Evolutionary conservation across 441 rosid species (phyloP).

Genomic region (Pelargonium citronellum): DNA sequence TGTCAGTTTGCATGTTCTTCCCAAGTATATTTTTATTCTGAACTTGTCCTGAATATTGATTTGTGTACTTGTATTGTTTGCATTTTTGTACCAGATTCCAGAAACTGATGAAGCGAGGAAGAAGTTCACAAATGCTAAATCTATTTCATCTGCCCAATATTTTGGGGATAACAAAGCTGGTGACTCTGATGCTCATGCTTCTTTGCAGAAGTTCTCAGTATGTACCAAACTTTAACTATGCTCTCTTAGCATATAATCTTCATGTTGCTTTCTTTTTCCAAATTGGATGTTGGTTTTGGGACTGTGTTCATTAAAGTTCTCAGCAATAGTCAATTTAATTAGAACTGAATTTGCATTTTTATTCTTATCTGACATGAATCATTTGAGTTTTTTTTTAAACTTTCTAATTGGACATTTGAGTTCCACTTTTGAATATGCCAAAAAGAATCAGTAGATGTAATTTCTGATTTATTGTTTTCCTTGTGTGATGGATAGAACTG

Average conservation of each 20-base stretch:
- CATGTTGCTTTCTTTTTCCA: too few species aligned
- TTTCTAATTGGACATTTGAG: not conserved
- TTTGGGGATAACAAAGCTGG: constrained; percentile 58
- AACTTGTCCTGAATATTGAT: too few species aligned
- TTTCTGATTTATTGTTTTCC: too few species aligned
- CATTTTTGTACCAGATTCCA: constrained; percentile 43
- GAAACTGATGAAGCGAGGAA: constrained; percentile 93
- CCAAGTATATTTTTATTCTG: too few species aligned
- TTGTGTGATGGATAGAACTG: too few species aligned
- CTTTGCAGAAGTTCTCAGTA: constrained; percentile 85
- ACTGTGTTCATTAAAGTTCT: too few species aligned
- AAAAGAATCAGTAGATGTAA: not conserved
- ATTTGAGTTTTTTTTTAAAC: too few species aligned
- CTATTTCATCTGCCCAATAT: constrained; percentile 86
- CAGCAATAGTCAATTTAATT: too few species aligned
- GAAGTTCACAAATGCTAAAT: constrained; percentile 88
- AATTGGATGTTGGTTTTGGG: too few species aligned
- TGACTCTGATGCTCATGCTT: constrained; percentile 61
- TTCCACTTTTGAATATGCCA: not conserved
- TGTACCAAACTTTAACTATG: constrained; percentile 13
- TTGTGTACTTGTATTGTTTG: constrained; percentile 9
- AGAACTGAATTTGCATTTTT: too few species aligned
- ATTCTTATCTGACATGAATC: too few species aligned
- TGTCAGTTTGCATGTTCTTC: not conserved
- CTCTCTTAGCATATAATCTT: too few species aligned